Evolutionary conservation across 768 basidiomycete genomes (phyloP).

Genomic region (Lentinula lateritia): DNA sequence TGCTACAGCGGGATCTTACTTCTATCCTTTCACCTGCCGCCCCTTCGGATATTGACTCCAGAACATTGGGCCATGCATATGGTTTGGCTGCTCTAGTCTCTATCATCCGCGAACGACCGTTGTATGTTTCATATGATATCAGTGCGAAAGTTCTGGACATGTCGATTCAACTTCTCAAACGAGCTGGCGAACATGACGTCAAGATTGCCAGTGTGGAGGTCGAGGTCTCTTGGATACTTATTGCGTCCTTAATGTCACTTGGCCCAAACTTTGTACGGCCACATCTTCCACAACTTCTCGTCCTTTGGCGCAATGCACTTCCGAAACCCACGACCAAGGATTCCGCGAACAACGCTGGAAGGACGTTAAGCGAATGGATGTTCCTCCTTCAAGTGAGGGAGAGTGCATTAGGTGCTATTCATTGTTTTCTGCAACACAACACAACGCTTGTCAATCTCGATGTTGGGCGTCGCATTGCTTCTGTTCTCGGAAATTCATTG

Average conservation of each 20-base stretch:
- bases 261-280: slow-evolving; percentile 92
- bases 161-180: slow-evolving; percentile 84
- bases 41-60: slow-evolving; percentile 61
- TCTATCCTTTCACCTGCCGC: slow-evolving; percentile 68
- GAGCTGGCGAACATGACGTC: slow-evolving; percentile 87
- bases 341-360: slow-evolving; percentile 45
- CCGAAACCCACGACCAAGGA: slow-evolving; percentile 95
- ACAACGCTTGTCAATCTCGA: slow-evolving; percentile 80
- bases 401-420: slow-evolving; percentile 81
- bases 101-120: slow-evolving; percentile 77
- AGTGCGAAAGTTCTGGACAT: slow-evolving; percentile 88
- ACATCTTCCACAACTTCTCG: slow-evolving; percentile 89
- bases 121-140: slow-evolving; percentile 94
- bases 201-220: slow-evolving; percentile 78
- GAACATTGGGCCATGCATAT: slow-evolving; percentile 84
- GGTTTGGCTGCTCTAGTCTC: slow-evolving; percentile 86
- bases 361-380: slow-evolving; percentile 77
- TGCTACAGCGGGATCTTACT: slow-evolving; percentile 78
- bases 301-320: slow-evolving; percentile 95
- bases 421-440: slow-evolving; percentile 85
- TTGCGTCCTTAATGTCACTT: slow-evolving; percentile 85
- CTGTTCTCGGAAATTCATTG: slow-evolving; percentile 85
- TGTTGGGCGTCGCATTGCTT: slow-evolving; percentile 82
- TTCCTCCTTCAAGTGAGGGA: slow-evolving; percentile 91
- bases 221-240: slow-evolving; percentile 91